Percentiles rank a stretch among this genome's conserved stretches.
Conservation (phyloP, 1,139 yeast species). For the Kazachstania sp. region DNA sequence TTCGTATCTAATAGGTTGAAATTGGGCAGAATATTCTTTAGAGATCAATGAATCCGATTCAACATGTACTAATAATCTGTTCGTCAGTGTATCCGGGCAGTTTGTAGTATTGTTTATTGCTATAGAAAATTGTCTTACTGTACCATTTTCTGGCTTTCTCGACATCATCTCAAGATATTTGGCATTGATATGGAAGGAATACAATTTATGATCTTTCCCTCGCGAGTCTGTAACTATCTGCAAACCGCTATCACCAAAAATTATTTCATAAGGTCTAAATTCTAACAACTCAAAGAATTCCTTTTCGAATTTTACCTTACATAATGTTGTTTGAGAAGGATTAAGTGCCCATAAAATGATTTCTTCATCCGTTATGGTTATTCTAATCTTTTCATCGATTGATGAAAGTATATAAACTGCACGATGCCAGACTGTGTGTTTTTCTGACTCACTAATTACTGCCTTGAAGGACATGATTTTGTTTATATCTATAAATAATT, state of each 20-base stretch:
- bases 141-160: conserved; percentile 40
- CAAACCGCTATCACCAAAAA: conserved; percentile 30
- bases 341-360: conserved; percentile 26
- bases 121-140: conserved; percentile 32
- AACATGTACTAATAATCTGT: conserved; percentile 41
- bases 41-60: conserved; percentile 42
- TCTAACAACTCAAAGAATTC: conserved; percentile 23
- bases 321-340: conserved; percentile 24
- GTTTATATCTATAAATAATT: too few species aligned
- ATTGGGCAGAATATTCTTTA: conserved; percentile 47
- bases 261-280: conserved; percentile 25
- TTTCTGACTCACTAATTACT: conserved; percentile 17
- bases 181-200: conserved; percentile 42
- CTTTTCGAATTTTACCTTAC: conserved; percentile 21
- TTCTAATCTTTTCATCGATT: conserved; percentile 21
- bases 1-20: conserved; percentile 39
- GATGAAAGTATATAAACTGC: conserved; percentile 22
- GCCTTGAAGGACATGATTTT: conserved; percentile 28
- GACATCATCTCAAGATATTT: conserved; percentile 44
- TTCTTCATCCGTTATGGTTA: conserved; percentile 22
- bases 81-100: conserved; percentile 31
- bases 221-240: conserved; percentile 21
- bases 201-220: conserved; percentile 25
- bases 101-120: conserved; percentile 25
- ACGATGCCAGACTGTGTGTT: conserved; percentile 25